Evolutionary conservation across 2,329 filamentous ascomycete species (phyloP), one percentile per base, ranked within the genome.

Genomic region (Nannizziopsis barbatae): DNA sequence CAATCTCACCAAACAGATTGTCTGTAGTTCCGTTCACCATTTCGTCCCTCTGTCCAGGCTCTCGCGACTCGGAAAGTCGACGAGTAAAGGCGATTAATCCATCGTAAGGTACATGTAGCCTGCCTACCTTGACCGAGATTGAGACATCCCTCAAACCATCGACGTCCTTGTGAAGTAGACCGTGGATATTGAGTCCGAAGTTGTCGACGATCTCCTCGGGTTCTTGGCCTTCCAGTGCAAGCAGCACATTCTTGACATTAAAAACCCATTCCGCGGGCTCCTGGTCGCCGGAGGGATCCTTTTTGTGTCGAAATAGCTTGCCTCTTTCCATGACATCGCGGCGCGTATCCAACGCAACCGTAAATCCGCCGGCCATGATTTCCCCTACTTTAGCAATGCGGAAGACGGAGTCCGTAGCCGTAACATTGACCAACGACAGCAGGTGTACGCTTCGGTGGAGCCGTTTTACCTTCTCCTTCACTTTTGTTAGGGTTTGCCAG

Each of bases 221-320:
- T 50, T 96, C 88, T 47, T 77, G 76, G 31, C 87, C 88, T 50
- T 93, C 82, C 1, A 87, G 80, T 0, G 86, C 93, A 59, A 98
- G 93, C 5, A 96, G 73, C 41, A 96, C 77, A 65, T 89, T 95
- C 52, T 86, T 80, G 45, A 90, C 67, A 6, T 84, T 84, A 58
- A 94, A 76, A 54, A 93, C 90, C 90, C 93, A 98, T 71, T 98
- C 93, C 1, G 89, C 90, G 35, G 92, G 88, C 41, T 78, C 75
- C 57, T 84, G 80, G 43, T 79, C 71, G 22, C 75, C 73, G 38
- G 74, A 74, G 55, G 78, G 73, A 55, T 80, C 73, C 60, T 81
- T 80, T 65, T 83, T 77, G 60, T 87, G 86, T 57, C 89, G 83
- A 66, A 95, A 95, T 58, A 94, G 82, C 39, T 88, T 84, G 51